A percentile compares a stretch with the other conserved stretches of the same genome.
Conservation (phyloP, 2,329 filamentous ascomycete species). For the Pseudogymnoascus sp. region DNA sequence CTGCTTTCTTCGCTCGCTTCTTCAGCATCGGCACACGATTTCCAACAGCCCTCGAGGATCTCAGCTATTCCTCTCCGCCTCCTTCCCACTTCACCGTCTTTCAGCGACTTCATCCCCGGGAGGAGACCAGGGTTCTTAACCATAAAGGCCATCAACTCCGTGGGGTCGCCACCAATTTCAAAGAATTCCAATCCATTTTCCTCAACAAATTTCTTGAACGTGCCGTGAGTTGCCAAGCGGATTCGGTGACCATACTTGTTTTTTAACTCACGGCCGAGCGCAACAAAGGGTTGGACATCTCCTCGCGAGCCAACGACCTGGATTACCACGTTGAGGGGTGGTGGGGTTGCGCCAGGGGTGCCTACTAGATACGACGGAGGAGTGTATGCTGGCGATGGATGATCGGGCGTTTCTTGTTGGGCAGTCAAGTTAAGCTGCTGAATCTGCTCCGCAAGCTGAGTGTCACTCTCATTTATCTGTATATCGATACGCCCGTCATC, state of each 20-base stretch:
- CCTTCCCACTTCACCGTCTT: conserved; percentile 65
- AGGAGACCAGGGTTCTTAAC: conserved; percentile 79
- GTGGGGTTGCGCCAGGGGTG: conserved; percentile 24
- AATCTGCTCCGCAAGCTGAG: neutral
- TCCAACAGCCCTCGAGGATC: conserved; percentile 74
- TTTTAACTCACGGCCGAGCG: conserved; percentile 46
- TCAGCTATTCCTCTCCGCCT: conserved; percentile 64
- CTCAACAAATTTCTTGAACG: conserved; percentile 50
- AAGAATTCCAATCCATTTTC: conserved; percentile 66
- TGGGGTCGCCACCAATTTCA: conserved; percentile 57
- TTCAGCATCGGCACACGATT: conserved; percentile 69
- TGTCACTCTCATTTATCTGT: conserved; percentile 1
- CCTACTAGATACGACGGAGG: neutral
- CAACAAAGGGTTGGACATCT: conserved; percentile 55
- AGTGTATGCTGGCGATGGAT: neutral
- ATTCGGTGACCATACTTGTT: conserved; percentile 45
- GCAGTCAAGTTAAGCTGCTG: neutral
- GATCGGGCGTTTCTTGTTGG: neutral
- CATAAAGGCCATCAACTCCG: conserved; percentile 77
- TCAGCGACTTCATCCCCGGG: conserved; percentile 68
- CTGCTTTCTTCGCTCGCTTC: conserved; percentile 40
- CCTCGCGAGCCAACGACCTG: conserved; percentile 54
- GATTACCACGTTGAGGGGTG: conserved; percentile 47
- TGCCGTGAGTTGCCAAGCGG: conserved; percentile 49
- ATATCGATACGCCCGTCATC: neutral